Evolutionary conservation across 1,284 basidiomycete genomes (phyloP).

Genomic region (Phellinidium pouzarii): DNA sequence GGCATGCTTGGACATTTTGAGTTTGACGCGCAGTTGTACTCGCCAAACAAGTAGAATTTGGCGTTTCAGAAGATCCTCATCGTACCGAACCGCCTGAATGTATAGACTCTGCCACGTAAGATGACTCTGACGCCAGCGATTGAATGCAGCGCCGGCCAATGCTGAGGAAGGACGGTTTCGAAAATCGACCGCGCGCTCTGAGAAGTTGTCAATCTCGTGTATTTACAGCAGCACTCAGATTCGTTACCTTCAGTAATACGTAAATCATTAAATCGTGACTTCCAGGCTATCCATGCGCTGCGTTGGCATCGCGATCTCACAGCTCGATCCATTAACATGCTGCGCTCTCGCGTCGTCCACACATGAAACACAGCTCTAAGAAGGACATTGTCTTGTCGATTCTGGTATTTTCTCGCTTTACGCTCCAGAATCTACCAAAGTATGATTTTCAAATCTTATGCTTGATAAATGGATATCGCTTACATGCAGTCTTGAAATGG

Average conservation of each 20-base stretch:
- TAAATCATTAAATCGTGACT: constrained; percentile 36
- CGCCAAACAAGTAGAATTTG: constrained; percentile 53
- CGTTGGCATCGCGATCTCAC: constrained; percentile 40
- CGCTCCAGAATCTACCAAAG: constrained; percentile 39
- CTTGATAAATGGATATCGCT: constrained; percentile 24
- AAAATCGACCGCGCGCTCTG: constrained; percentile 15
- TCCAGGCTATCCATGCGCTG: constrained; percentile 50
- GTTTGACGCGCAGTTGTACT: constrained; percentile 42
- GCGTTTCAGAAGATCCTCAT: constrained; percentile 36
- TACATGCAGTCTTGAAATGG: constrained; percentile 10
- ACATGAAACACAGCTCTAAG: constrained; percentile 58
- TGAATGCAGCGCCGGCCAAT: constrained; percentile 7
- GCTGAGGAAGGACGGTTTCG: constrained; percentile 18
- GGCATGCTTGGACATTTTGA: constrained; percentile 52
- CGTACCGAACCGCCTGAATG: constrained; percentile 44
- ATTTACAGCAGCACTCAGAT: neutral
- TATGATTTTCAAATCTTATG: constrained; percentile 47
- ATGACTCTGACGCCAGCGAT: constrained; percentile 11
- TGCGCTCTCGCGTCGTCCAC: constrained; percentile 69
- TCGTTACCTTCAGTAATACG: constrained; percentile 40
- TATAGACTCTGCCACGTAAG: constrained; percentile 43
- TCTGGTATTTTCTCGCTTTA: constrained; percentile 50
- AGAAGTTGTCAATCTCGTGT: neutral
- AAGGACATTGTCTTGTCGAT: constrained; percentile 56
- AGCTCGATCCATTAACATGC: constrained; percentile 52